Evolutionary conservation across 371 early-diverging fungal species (phyloP), one percentile per base, ranked within the genome.

Genomic region (Chytridiales sp.): DNA sequence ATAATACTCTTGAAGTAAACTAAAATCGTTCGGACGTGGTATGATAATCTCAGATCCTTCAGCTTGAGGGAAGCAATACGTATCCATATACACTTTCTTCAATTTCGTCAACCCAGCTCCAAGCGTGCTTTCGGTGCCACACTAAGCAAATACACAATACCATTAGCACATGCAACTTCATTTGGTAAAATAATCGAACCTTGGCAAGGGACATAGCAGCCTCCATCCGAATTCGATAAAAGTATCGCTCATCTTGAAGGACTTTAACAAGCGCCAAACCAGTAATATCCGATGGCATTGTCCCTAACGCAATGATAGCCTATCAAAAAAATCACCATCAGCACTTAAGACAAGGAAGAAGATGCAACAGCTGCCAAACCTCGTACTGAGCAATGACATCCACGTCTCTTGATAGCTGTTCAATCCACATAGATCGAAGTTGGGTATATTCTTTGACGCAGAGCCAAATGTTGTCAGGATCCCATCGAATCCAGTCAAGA

Each of bases 311-410:
- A 13, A 62, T 61, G 19, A 76, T 56, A 15, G 74, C 73, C 56
- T 65, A 8, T 34, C 19, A 52, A 5, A 36, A 27, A 41, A 61
- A 32, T 53, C 36, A 30, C 6, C 8, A 22, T n/a, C 50, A 41
- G 17, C 46, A 34, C 27, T n/a, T 29, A 11, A 4, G 3, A 3
- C 36, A 21, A 17, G 32, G n/a, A 27, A 59, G 19, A 59, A 3
- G 11, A 31, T n/a, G n/a, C n/a, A 35, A 4, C 53, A 21, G 29
- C 64, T 11, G 19, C 15, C 58, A n/a, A 5, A 93, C 92, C 66
- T 99, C 98, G 56, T 88, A 85, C 64, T 99, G 99, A 4, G 98
- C 96, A 5, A 91, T 86, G 1, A 98, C 94, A 72, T 98, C 96
- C 47, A 91, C 83, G 68, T 98, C 99, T 60, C 91, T 87, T 27